Percentiles rank a stretch among this genome's conserved stretches.
phyloP scores from a whole-genome alignment of 805 yeast species.

The Pichia insulana region DNA sequence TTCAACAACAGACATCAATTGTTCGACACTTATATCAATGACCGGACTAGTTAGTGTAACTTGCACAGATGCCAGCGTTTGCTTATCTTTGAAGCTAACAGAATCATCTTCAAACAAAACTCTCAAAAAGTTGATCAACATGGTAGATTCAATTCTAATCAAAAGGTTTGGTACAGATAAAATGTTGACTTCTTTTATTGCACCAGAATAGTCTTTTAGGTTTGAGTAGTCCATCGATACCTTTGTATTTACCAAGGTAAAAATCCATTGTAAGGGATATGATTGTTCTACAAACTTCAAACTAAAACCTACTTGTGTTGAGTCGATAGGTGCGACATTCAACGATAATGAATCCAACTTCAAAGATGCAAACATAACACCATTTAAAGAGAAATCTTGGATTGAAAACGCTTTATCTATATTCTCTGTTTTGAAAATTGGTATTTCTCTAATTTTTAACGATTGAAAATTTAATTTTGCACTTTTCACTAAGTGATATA shows the following conservation, averaged over 20 bases:
- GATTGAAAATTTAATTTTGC: conserved; percentile 18
- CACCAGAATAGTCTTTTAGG: conserved; percentile 10
- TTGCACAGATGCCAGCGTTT: conserved; percentile 28
- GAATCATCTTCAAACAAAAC: conserved; percentile 13
- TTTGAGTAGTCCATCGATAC: conserved; percentile 19
- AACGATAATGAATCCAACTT: conserved; percentile 14
- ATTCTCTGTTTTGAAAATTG: conserved; percentile 14
- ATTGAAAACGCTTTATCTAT: conserved; percentile 6
- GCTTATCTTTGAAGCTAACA: conserved; percentile 16
- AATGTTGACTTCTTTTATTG: conserved; percentile 21
- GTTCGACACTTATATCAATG: conserved; percentile 35
- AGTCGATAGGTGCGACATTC: conserved; percentile 13
- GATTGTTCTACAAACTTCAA: conserved; percentile 33
- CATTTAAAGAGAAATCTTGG: conserved; percentile 2
- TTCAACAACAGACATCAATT: conserved; percentile 28
- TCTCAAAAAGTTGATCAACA: conserved; percentile 14
- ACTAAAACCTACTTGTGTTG: conserved; percentile 37
- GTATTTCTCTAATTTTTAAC: conserved; percentile 21
- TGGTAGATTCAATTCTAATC: conserved; percentile 15
- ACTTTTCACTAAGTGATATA: conserved; percentile 18
- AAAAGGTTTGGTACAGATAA: conserved; percentile 24
- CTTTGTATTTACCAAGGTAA: conserved; percentile 31
- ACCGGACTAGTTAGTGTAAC: conserved; percentile 37
- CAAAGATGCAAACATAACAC: conserved; percentile 13
- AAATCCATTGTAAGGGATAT: conserved; percentile 32